Evolutionary conservation across 495 filamentous ascomycete genomes (phyloP), one percentile per base, ranked within the genome.

Genomic region (Penicillium salamii): DNA sequence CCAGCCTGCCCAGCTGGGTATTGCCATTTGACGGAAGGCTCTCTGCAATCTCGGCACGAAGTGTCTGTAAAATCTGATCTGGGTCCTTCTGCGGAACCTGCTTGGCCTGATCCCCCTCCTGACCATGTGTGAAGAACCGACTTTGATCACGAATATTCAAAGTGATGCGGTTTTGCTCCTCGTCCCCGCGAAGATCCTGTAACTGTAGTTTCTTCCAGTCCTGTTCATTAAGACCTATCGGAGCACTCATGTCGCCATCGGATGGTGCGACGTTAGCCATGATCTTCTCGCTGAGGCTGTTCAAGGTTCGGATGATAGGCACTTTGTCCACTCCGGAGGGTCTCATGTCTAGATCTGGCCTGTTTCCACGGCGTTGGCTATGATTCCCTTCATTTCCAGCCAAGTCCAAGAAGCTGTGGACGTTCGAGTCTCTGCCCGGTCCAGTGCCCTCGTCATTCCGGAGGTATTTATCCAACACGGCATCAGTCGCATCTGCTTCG

Each of bases 311-410:
- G 56, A 97, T 85, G 42, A 96, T 91, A 0, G 88, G 88, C 5
- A 86, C 82, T 58, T 83, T 86, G 33, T 88, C 82, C 17, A 75
- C 59, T 0, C 71, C 68, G 3, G 72, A 75, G 1, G 90, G 89
- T 36, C 88, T 78, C 92, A 97, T 97, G 42, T 90, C 90, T 15
- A 84, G 60, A 59, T 97, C 92, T 28, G 89, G 87, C 37, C 83
- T 76, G 63, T 97, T 97, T 34, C 92, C 92, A 56, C 82, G 77
- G 50, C 74, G 73, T 59, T 87, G 81, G 54, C 80, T 88, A 62
- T 95, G 79, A 60, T 97, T 89, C 60, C 88, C 87, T 68, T 97
- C 93, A 61, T 98, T 98, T 24, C 86, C 93, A 61, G 91, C 89
- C 28, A 98, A 59, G 68, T 98, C 87, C 45, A 97, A 89, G 49